Base-by-base conservation (phyloP, 225 moss, liverwort and hornwort species). In the Polytrichum commune region DNA sequence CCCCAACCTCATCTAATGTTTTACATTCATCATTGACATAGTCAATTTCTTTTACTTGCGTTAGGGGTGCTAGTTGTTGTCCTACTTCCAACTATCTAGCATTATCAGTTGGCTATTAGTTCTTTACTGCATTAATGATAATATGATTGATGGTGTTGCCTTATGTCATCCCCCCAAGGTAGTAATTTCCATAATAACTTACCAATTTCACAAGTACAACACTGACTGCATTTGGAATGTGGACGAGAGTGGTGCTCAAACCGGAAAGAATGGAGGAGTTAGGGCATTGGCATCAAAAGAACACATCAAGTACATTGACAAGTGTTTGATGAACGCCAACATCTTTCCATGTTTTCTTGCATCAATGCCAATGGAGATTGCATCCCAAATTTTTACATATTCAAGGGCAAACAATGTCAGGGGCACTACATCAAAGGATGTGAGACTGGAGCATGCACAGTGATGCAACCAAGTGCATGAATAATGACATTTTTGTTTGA, bases 331-430 rank as follows among this genome's bases (percentile, higher is more conserved):
- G 22, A 63, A 18, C 4, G n/a, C 25, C 25, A 63, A 1, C 8
- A 23, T 19, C 8, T 63, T 19, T 63, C 27, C 3, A 7, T 63
- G 22, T 18, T 63, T 4, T 63, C 5, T 8, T 63, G 27, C 62
- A 63, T 63, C 27, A 63, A 23, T 63, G 62, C 0, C 10, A 9
- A 63, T 18, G 62, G 0, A 22, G 5, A 63, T 19, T 18, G 4
- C 23, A 63, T 63, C 27, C 62, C 22, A 9, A 63, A 63, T 23
- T 63, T 63, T 25, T 63, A 63, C 62, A 63, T 63, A 4, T 63
- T 63, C 13, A 18, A 23, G 20, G 19, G 62, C 3, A 63, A 63
- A 63, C 4, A 1, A 63, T 22, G 4, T 23, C 62, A 10, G 6
- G 25, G 24, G 8, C 27, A 63, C 28, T 28, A 28, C 28, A 28